These are phyloP conservation scores for Nicotiana noctiflora DNA, from an alignment of 257 asterid genomes.

Conservation along the genomic window DNA sequence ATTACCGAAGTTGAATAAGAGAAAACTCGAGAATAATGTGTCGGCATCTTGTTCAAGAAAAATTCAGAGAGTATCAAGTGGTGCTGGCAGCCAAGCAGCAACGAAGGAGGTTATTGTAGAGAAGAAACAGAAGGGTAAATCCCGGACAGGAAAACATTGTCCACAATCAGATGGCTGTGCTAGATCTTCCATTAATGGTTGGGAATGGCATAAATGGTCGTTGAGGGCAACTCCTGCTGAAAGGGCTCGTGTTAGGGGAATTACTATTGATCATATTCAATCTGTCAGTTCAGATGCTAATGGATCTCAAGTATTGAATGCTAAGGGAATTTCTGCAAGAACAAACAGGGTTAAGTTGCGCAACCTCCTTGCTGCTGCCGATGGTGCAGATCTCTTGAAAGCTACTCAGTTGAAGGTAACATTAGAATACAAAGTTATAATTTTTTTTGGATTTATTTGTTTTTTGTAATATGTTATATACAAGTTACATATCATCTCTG, in stretches of 20 bases:
- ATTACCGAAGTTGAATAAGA: slow-evolving; percentile 44
- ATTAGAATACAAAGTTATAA: slow-evolving; percentile 11
- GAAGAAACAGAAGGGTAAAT: slow-evolving; percentile 34
- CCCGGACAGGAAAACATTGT: slow-evolving; percentile 32
- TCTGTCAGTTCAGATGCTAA: slow-evolving; percentile 32
- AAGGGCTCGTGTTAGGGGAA: slow-evolving; percentile 69
- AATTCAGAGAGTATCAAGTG: slow-evolving; percentile 42
- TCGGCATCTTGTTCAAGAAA: slow-evolving; percentile 37
- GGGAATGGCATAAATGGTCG: slow-evolving; percentile 99
- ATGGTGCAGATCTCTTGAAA: slow-evolving; percentile 97
- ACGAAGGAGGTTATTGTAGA: slow-evolving; percentile 23
- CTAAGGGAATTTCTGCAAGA: slow-evolving; percentile 88
- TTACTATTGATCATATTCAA: slow-evolving; percentile 28
- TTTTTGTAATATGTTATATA: neutral
- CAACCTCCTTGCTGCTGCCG: slow-evolving; percentile 96
- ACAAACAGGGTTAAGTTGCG: slow-evolving; percentile 93
- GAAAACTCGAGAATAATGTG: slow-evolving; percentile 39
- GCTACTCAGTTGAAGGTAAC: slow-evolving; percentile 88
- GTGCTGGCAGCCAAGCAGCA: slow-evolving; percentile 33
- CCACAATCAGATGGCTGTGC: slow-evolving; percentile 92
- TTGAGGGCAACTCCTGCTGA: slow-evolving; percentile 67
- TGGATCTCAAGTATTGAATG: slow-evolving; percentile 45
- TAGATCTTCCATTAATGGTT: slow-evolving; percentile 75
- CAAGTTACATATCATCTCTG: neutral
- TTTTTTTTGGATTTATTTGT: neutral